phyloP scores from a whole-genome alignment of 2,329 filamentous ascomycete genomes.

The Ophiostoma montium region DNA sequence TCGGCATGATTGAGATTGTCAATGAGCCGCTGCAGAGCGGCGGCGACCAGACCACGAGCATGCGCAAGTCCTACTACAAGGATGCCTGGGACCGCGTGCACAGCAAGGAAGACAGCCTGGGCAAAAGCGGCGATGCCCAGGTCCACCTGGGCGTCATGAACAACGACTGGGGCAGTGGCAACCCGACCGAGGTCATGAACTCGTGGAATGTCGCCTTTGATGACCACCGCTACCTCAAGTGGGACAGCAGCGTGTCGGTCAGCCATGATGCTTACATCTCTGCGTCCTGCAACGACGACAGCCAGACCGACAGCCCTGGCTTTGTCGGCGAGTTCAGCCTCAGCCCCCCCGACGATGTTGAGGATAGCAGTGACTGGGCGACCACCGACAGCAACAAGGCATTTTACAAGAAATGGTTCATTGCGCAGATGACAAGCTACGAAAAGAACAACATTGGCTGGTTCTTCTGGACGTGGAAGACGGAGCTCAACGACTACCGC shows the following conservation, averaged over 20 bases:
- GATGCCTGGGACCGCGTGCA: conserved; percentile 33
- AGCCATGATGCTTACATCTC: conserved; percentile 35
- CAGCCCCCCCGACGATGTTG: conserved; percentile 32
- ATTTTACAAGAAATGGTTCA: conserved; percentile 43
- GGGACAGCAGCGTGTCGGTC: conserved; percentile 22
- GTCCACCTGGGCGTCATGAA: conserved; percentile 40
- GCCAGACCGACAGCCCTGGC: conserved; percentile 28
- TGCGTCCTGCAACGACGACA: conserved; percentile 34
- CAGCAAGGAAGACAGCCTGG: conserved; percentile 29
- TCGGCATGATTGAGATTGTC: conserved; percentile 44
- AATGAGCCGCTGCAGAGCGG: conserved; percentile 38
- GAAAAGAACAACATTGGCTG: conserved; percentile 31
- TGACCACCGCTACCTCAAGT: conserved; percentile 46
- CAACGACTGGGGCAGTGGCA: conserved; percentile 38
- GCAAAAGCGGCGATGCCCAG: conserved; percentile 26
- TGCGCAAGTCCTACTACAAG: conserved; percentile 32
- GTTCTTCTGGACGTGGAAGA: conserved; percentile 44
- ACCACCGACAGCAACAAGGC: conserved; percentile 22
- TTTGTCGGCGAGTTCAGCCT: conserved; percentile 47
- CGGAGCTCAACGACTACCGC: conserved; percentile 24
- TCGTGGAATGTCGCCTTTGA: conserved; percentile 36
- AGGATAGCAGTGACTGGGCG: conserved; percentile 31
- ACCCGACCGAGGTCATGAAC: conserved; percentile 32
- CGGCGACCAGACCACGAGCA: conserved; percentile 13
- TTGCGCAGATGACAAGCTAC: conserved; percentile 20